A percentile compares a stretch with the other conserved stretches of the same genome.
Conservation (phyloP, 2,329 filamentous ascomycete genomes). For the Ophiostoma angusticollis region DNA sequence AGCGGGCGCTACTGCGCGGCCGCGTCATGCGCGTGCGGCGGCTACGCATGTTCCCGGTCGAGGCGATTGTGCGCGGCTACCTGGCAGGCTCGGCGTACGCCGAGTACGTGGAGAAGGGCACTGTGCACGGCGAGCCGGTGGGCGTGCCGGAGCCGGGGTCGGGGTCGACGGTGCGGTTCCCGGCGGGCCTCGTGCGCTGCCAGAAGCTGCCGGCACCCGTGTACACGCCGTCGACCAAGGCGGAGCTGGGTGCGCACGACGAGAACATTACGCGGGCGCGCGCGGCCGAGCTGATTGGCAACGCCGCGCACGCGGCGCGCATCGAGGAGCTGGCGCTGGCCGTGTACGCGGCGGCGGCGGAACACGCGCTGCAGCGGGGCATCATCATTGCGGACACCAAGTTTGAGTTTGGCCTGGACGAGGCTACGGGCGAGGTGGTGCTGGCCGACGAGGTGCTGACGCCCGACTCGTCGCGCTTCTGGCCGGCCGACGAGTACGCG, state of each 20-base stretch:
- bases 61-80: constrained; percentile 82
- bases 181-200: constrained; percentile 56
- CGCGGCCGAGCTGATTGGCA: constrained; percentile 51
- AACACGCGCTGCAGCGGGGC: constrained; percentile 50
- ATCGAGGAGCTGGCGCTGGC: constrained; percentile 53
- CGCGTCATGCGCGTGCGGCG: constrained; percentile 68
- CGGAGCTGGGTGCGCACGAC: constrained; percentile 62
- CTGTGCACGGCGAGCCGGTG: constrained; percentile 65
- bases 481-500: constrained; percentile 61
- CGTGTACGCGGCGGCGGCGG: constrained; percentile 50
- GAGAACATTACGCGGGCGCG: constrained; percentile 70
- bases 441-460: constrained; percentile 79
- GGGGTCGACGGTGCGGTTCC: constrained; percentile 16
- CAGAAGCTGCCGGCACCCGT: constrained; percentile 57
- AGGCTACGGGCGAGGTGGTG: constrained; percentile 52
- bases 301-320: constrained; percentile 45
- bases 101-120: constrained; percentile 59
- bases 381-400: constrained; percentile 59
- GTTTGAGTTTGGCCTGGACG: constrained; percentile 55
- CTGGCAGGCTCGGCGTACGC: constrained; percentile 75
- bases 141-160: not conserved
- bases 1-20: constrained; percentile 41
- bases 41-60: constrained; percentile 63
- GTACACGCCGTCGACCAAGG: constrained; percentile 73
- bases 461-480: constrained; percentile 76